Base-by-base conservation (phyloP, 495 filamentous ascomycete genomes). In the Pseudomonodictys pantanalensis region DNA sequence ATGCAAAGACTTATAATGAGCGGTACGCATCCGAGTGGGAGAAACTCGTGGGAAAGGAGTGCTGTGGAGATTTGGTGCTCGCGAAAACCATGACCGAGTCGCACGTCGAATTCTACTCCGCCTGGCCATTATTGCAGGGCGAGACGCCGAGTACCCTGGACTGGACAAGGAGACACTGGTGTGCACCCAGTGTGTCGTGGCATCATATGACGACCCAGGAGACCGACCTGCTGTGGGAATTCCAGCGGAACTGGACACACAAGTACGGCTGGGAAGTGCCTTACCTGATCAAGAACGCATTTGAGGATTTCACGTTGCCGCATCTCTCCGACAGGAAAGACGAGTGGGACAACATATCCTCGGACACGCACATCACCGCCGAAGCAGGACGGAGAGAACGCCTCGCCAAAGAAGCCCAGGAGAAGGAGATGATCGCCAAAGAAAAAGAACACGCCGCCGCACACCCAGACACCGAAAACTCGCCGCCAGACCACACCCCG, bases 41-140 rank as follows among this genome's bases (percentile, higher is more conserved):
- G 65, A 62, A 69, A n/a, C 76, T 71, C 44, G 83, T 82, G 0
- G 74, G 77, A 52, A 58, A 62, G 8, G 78, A 83, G 47, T 90
- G 86, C 76, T 89, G 85, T 42, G 87, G 88, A 2, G 88, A 90
- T 67, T 80, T 81, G 55, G 75, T 89, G 3, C 73, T 90, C 33
- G 78, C 79, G 25, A 72, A 80, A 49, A 81, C 82, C 0, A 68
- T 90, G 42, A 72, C 76, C 25, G 81, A 86, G 44, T 76, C 76
- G 5, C 79, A 77, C 22, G 76, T 83, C 8, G 54, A 73, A 25
- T 66, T 83, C 22, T 77, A 75, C 32, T 76, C 69, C 23, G 75
- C 77, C 0, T 80, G 76, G 73, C 81, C 83, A 22, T 70, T 81
- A 24, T 64, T 90, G 53, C 81, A 82, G 65, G 80, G 81, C 58